A percentile compares a stretch with the other conserved stretches of the same genome.
Evolutionary conservation across 2,329 filamentous ascomycete genomes (phyloP).

Genomic region (Sphaerostilbella broomeana): DNA sequence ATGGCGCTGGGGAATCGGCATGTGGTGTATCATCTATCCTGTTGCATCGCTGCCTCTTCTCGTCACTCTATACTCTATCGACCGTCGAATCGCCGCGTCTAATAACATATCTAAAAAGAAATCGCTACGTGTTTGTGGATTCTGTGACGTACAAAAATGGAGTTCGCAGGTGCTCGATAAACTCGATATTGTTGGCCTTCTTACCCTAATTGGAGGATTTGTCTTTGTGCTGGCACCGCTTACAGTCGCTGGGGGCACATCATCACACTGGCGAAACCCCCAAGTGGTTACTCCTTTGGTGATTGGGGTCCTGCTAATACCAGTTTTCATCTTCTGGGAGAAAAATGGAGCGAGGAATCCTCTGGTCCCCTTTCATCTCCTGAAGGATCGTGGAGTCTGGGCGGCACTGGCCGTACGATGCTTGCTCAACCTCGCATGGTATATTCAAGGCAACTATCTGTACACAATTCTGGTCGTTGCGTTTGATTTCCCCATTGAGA

Average conservation of each 20-base stretch:
- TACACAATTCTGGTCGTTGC: slow-evolving; percentile 53
- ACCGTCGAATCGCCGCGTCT: slow-evolving; percentile 17
- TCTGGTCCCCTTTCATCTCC: slow-evolving; percentile 50
- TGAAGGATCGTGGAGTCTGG: slow-evolving; percentile 56
- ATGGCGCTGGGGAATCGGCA: slow-evolving; percentile 59
- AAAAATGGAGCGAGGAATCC: slow-evolving; percentile 40
- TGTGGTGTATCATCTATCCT: slow-evolving; percentile 58
- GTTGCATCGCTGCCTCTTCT: slow-evolving; percentile 50
- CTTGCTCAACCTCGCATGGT: slow-evolving; percentile 47
- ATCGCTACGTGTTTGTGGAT: not conserved
- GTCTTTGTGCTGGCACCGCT: slow-evolving; percentile 44
- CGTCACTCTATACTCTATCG: slow-evolving; percentile 31
- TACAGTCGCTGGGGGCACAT: slow-evolving; percentile 46
- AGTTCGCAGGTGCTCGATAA: slow-evolving; percentile 46
- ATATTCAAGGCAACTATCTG: slow-evolving; percentile 52
- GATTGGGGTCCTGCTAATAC: slow-evolving; percentile 42
- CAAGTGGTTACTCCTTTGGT: slow-evolving; percentile 45
- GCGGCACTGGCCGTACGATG: slow-evolving; percentile 49
- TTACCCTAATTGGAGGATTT: slow-evolving; percentile 39
- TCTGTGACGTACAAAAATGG: slow-evolving; percentile 25
- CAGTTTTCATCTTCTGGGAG: slow-evolving; percentile 50
- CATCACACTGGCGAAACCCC: slow-evolving; percentile 42
- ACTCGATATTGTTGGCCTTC: slow-evolving; percentile 45
- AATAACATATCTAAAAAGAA: slow-evolving; percentile 1
- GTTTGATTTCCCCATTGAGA: slow-evolving; percentile 49